Percentiles rank a stretch among this genome's conserved stretches.
These are phyloP conservation scores for Wallacemonas rigidus DNA, from an alignment of 208 protist genomes.

Conservation along the genomic window DNA sequence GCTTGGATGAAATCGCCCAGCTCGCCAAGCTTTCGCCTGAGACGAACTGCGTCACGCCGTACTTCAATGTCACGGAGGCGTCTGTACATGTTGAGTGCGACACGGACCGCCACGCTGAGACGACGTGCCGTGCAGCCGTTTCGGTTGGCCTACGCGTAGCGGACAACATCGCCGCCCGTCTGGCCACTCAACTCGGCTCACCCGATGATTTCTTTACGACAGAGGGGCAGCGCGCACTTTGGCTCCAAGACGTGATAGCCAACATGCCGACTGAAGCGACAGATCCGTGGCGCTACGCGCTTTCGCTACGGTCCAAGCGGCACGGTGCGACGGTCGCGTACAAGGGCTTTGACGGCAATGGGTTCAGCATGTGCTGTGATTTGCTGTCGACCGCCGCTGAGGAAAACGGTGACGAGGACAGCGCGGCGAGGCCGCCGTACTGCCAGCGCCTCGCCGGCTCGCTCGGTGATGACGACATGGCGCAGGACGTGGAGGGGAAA, in stretches of 20 bases:
- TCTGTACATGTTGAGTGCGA: slow-evolving; percentile 35
- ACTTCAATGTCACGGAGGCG: slow-evolving; percentile 52
- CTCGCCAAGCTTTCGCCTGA: slow-evolving; percentile 31
- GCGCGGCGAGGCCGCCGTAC: slow-evolving; percentile 18
- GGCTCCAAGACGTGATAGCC: slow-evolving; percentile 8
- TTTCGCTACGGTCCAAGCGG: slow-evolving; percentile 38
- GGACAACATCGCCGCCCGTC: background rate
- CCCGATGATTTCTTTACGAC: slow-evolving; percentile 14
- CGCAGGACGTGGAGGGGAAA: slow-evolving; percentile 6
- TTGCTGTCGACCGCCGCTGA: slow-evolving; percentile 27
- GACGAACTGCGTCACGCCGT: slow-evolving; percentile 63
- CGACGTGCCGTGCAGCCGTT: slow-evolving; percentile 25
- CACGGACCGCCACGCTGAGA: background rate
- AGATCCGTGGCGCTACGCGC: slow-evolving; percentile 59
- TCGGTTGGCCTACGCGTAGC: slow-evolving; percentile 22
- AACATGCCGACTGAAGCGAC: slow-evolving; percentile 18
- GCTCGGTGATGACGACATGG: slow-evolving; percentile 12
- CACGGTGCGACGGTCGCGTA: slow-evolving; percentile 35
- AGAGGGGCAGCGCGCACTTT: background rate
- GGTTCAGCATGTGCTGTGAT: slow-evolving; percentile 85
- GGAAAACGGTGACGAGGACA: slow-evolving; percentile 29
- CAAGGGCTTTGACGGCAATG: slow-evolving; percentile 75
- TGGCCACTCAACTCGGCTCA: background rate
- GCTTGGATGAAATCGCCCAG: slow-evolving; percentile 35
- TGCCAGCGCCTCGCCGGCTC: slow-evolving; percentile 20